Evolutionary conservation across 2,329 filamentous ascomycete genomes (phyloP).

Genomic region (Pseudopyricularia javanii): DNA sequence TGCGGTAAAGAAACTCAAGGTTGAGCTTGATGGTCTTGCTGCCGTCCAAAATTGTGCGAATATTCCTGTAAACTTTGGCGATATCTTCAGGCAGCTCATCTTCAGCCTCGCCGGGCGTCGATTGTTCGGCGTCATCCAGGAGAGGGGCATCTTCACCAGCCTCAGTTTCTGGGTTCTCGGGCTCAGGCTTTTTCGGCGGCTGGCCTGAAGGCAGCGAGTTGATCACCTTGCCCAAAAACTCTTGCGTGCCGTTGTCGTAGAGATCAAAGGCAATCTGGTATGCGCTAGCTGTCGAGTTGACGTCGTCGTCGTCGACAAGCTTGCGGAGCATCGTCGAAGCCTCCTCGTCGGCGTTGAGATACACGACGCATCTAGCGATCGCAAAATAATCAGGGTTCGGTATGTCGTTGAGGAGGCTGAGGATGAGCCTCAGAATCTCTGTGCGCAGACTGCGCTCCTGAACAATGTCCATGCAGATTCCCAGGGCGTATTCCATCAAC

Average conservation of each 20-base stretch:
- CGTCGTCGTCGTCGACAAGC: slow-evolving; percentile 68
- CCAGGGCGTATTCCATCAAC: slow-evolving; percentile 88
- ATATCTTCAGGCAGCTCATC: slow-evolving; percentile 35
- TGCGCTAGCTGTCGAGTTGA: slow-evolving; percentile 68
- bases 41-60: slow-evolving; percentile 64
- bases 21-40: slow-evolving; percentile 91
- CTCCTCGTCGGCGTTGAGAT: slow-evolving; percentile 83
- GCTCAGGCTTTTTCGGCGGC: slow-evolving; percentile 25
- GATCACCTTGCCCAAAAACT: slow-evolving; percentile 85
- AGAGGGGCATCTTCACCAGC: slow-evolving; percentile 35
- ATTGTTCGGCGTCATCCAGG: slow-evolving; percentile 20
- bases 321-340: slow-evolving; percentile 76
- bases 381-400: slow-evolving; percentile 93
- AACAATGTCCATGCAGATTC: slow-evolving; percentile 96
- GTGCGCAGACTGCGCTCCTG: slow-evolving; percentile 79
- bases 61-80: slow-evolving; percentile 47
- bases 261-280: slow-evolving; percentile 98
- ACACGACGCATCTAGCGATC: slow-evolving; percentile 95
- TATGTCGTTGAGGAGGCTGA: slow-evolving; percentile 91
- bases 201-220: slow-evolving; percentile 57
- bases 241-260: slow-evolving; percentile 96
- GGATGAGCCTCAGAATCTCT: slow-evolving; percentile 78
- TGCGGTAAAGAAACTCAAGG: slow-evolving; percentile 90
- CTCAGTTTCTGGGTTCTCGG: slow-evolving; percentile 28
- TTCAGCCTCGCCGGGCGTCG: slow-evolving; percentile 40